Conservation (phyloP, 768 basidiomycete genomes). For the Trametes cinnabarina region DNA sequence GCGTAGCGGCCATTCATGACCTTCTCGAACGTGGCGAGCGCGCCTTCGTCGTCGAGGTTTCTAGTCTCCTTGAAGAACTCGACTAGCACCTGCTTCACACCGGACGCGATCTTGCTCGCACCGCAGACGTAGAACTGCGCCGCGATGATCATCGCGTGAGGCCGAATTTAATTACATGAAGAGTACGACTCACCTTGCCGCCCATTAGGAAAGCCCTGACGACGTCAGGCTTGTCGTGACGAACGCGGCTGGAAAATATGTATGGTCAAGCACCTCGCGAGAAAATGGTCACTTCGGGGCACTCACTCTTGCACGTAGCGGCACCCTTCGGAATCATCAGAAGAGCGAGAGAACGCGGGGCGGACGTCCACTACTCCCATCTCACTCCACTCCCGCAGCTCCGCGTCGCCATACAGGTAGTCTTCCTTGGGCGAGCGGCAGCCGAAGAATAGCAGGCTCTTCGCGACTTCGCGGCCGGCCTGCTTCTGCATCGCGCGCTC, state of each 20-base stretch:
- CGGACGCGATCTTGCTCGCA: conserved; percentile 33
- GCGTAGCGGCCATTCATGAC: conserved; percentile 39
- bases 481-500: conserved; percentile 45
- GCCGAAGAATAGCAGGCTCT: conserved; percentile 44
- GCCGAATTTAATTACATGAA: not conserved
- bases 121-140: conserved; percentile 41
- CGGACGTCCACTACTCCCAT: conserved; percentile 42
- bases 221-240: conserved; percentile 37
- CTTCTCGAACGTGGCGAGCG: conserved; percentile 26
- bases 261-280: not conserved
- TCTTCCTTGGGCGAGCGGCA: conserved; percentile 40
- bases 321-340: conserved; percentile 17
- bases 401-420: conserved; percentile 39
- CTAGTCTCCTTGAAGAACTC: conserved; percentile 32
- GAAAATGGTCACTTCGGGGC: too few relatives aligned
- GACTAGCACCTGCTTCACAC: conserved; percentile 35
- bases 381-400: conserved; percentile 39
- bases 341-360: conserved; percentile 35
- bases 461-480: conserved; percentile 40
- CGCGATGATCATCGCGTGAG: not conserved
- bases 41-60: conserved; percentile 18
- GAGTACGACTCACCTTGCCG: conserved; percentile 30
- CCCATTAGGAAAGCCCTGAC: conserved; percentile 29
- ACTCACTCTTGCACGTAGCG: conserved; percentile 21
- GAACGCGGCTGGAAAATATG: conserved; percentile 36